Evolutionary conservation across 2,329 filamentous ascomycete genomes (phyloP), one percentile per base, ranked within the genome.

Genomic region (Colletotrichum coccodes): DNA sequence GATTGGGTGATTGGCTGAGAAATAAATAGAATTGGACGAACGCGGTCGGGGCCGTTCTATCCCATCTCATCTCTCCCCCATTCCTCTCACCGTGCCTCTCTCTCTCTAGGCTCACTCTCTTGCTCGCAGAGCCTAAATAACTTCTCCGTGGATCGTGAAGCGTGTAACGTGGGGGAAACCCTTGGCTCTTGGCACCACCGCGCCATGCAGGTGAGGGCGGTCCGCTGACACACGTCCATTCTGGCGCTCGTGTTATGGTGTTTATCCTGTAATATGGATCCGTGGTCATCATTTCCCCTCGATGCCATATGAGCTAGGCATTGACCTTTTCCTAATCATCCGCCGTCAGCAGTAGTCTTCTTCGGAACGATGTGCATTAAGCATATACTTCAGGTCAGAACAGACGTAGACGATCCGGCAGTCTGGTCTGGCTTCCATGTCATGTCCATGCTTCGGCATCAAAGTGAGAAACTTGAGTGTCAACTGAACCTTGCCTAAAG

Each of bases 11-110:
- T 40, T 28, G 32, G 11, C n/a, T n/a, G n/a, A n/a, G 32, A n/a
- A 32, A 46, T 52, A 49, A 60, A 65, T 60, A 68, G 60, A 65
- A 47, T 34, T 65, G 26, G 34, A 68, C 54, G 54, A 54, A 68
- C 47, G 40, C 47, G 40, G 52, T 59, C 47, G 47, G 52, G 23
- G 28, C 52, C 52, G 36, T 42, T 52, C 38, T 44, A 54, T 54
- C 53, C 30, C 23, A 42, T 52, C 44, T 11, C 21, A 46, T 30
- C 23, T 16, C 28, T 30, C 16, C 12, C 32, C 21, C 60, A 64
- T 59, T 54, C 54, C 42, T 47, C 16, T 8, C 26, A n/a, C 28
- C 18, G 21, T 18, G 60, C 40, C 30, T 52, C 14, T 44, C 14
- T 47, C 30, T 32, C 36, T 57, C 36, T 40, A 54, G 34, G 23